phyloP scores from a whole-genome alignment of 495 filamentous ascomycete species.

The Hypomontagnella monticulosa region DNA sequence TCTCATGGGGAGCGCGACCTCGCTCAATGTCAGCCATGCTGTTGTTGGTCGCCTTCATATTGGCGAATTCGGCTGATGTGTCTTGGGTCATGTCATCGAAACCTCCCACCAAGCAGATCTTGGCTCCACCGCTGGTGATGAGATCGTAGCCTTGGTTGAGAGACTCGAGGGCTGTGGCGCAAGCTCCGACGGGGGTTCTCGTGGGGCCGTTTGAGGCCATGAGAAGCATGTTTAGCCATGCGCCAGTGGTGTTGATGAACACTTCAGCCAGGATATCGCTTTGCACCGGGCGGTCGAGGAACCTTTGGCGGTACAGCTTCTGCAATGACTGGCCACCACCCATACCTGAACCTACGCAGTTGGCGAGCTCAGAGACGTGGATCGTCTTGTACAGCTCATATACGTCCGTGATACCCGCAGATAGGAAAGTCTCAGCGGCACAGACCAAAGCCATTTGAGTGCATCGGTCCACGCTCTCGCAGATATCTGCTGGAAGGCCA shows the following conservation, averaged over 20 bases:
- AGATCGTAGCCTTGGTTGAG: conserved; percentile 97
- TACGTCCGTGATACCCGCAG: conserved; percentile 94
- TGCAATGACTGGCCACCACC: conserved; percentile 89
- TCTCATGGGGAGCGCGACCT: conserved; percentile 92
- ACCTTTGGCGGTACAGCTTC: conserved; percentile 97
- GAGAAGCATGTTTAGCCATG: conserved; percentile 99
- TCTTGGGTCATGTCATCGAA: conserved; percentile 99
- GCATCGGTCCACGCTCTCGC: conserved; percentile 93
- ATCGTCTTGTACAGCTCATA: conserved; percentile 99
- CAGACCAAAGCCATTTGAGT: conserved; percentile 94
- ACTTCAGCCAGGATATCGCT: conserved; percentile 99
- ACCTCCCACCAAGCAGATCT: conserved; percentile 94
- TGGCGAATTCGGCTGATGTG: conserved; percentile 97
- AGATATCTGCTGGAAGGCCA: conserved; percentile 95
- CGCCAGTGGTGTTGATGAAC: conserved; percentile 98
- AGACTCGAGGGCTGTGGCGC: conserved; percentile 95
- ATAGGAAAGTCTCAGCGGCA: conserved; percentile 86
- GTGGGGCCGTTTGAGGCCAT: conserved; percentile 96
- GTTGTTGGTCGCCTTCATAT: conserved; percentile 98
- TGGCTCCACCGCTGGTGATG: conserved; percentile 95
- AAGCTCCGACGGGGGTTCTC: conserved; percentile 96
- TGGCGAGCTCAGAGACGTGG: conserved; percentile 94
- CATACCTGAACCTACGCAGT: conserved; percentile 96
- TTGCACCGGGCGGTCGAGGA: conserved; percentile 91
- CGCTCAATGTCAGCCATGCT: conserved; percentile 93